Base-by-base conservation (phyloP, 2,329 filamentous ascomycete species). In the Stachybotrys echinatus region DNA sequence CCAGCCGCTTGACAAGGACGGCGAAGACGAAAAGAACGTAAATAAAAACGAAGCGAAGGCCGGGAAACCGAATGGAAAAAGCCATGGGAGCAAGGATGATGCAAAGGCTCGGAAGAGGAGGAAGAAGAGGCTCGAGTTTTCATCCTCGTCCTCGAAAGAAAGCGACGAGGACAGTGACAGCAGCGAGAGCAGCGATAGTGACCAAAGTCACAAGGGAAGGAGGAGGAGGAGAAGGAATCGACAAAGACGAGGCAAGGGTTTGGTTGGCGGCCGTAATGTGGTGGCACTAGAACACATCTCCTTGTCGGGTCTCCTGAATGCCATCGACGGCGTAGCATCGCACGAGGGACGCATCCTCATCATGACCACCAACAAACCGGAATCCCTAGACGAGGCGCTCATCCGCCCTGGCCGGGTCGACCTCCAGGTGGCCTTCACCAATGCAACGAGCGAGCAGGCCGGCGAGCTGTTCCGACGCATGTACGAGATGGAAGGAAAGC, bases 311-410 rank as follows among this genome's bases (percentile, higher is more conserved):
- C 76, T 95, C 1, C 77, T 95, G 47, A 95, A 95, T 65, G 86
- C 87, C 51, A 89, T 95, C 52, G 89, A 95, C 60, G 88, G 89
- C 49, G 88, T 91, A 1, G 87, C 86, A 1, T 87, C 84, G 3
- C 87, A 89, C 58, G 88, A 92, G 68, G 88, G 88, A 22, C 80
- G 87, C 43, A 80, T 92, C 12, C 77, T 92, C 18, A 84, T 92
- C 69, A 90, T 92, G 85, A 92, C 88, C 0, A 90, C 87, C 27
- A 94, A 92, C 66, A 79, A 83, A 52, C 85, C 85, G 3, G 84
- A 92, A 58, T 75, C 80, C 14, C 78, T 92, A 0, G 88, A 92
- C 61, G 77, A 84, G 43, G 88, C 87, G 0, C 75, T 94, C 6
- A 84, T 91, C 46, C 76, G 88, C 0, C 87, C 88, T 0, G 87